Evolutionary conservation across 1,139 yeast genomes (phyloP).

Genomic region (Eremothecium sinecaudum): DNA sequence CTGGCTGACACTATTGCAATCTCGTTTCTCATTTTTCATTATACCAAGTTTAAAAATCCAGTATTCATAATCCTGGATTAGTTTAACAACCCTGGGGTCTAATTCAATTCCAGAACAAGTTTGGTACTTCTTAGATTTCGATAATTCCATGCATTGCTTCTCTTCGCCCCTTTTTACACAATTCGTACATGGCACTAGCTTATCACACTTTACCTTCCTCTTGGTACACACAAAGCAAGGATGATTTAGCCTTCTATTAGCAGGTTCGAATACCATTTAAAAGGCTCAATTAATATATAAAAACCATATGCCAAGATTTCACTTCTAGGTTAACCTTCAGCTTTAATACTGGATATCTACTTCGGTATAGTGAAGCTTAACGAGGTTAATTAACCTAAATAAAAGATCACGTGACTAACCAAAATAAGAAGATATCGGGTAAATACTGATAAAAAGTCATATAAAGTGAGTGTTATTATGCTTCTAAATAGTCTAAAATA

Average conservation of each 20-base stretch:
- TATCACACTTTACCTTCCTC: slow-evolving; percentile 30
- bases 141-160: slow-evolving; percentile 17
- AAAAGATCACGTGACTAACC: too few relatives aligned
- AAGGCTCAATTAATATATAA: too few relatives aligned
- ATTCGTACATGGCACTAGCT: slow-evolving; percentile 27
- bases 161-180: slow-evolving; percentile 27
- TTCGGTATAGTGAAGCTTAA: too few relatives aligned
- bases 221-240: slow-evolving; percentile 24
- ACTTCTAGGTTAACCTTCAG: too few relatives aligned
- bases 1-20: slow-evolving; percentile 6
- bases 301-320: too few relatives aligned
- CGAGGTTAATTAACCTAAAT: too few relatives aligned
- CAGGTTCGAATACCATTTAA: background rate
- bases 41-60: slow-evolving; percentile 25
- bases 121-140: slow-evolving; percentile 1
- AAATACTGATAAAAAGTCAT: too few relatives aligned
- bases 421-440: too few relatives aligned
- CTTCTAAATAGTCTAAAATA: too few relatives aligned
- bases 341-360: too few relatives aligned
- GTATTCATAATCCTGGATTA: slow-evolving; percentile 27
- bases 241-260: slow-evolving; percentile 4
- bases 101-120: slow-evolving; percentile 6
- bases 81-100: slow-evolving; percentile 13
- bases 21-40: slow-evolving; percentile 12
- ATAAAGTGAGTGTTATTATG: too few relatives aligned